These are phyloP conservation scores for Populus tremula DNA, from an alignment of 345 rosid genomes.

Conservation along the genomic window DNA sequence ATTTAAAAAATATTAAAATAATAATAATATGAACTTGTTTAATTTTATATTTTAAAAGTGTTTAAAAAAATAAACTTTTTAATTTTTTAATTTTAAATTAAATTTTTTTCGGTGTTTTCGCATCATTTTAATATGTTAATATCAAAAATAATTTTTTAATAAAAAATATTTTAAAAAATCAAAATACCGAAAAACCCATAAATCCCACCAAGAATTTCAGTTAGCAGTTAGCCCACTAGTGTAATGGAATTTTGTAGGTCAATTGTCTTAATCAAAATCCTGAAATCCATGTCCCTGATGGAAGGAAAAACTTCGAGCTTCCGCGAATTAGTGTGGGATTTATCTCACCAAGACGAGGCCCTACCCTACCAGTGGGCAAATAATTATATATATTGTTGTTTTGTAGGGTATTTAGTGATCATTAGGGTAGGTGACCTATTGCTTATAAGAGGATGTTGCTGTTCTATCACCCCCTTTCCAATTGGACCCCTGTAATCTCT, in stretches of 20 bases:
- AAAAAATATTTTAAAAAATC: too few relatives aligned
- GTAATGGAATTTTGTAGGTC: slow-evolving; percentile 20
- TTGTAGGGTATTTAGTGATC: slow-evolving; percentile 34
- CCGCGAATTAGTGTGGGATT: slow-evolving; percentile 14
- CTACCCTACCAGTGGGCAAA: not conserved
- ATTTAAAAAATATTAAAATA: too few relatives aligned
- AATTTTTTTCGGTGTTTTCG: rapidly evolving
- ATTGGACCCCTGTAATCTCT: not conserved
- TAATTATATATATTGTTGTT: slow-evolving; percentile 5
- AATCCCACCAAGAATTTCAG: too few relatives aligned
- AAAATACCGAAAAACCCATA: too few relatives aligned
- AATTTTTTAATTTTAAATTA: too few relatives aligned
- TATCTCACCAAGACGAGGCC: not conserved
- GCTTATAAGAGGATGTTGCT: slow-evolving; percentile 14
- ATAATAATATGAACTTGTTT: too few relatives aligned
- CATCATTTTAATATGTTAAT: rapidly evolving
- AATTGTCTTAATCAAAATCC: slow-evolving; percentile 31
- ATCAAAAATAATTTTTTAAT: too few relatives aligned
- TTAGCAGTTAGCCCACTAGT: not conserved
- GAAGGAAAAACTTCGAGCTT: slow-evolving; percentile 14
- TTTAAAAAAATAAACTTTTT: too few relatives aligned
- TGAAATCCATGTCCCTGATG: slow-evolving; percentile 29
- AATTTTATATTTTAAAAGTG: too few relatives aligned
- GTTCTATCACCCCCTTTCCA: slow-evolving; percentile 6
- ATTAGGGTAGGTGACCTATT: slow-evolving; percentile 47